Percentiles rank a stretch among this genome's conserved stretches.
phyloP scores from a whole-genome alignment of 2,329 filamentous ascomycete genomes.

The Cylindrodendrum hubeiense region DNA sequence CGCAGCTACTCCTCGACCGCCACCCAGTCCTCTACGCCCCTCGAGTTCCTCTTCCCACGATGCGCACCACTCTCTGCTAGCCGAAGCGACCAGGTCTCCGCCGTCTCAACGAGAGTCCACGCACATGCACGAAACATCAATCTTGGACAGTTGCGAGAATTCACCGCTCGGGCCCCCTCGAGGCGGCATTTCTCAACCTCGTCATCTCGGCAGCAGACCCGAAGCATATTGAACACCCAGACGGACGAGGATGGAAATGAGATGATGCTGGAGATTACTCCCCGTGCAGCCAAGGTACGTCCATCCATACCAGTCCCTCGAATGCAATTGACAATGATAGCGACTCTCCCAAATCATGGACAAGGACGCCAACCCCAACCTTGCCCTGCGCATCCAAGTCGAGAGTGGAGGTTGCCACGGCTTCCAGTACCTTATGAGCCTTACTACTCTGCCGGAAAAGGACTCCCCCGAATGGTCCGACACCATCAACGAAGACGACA shows the following conservation, averaged over 20 bases:
- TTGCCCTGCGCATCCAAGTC: slow-evolving; percentile 91
- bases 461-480: slow-evolving; percentile 50
- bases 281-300: slow-evolving; percentile 81
- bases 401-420: slow-evolving; percentile 96
- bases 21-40: slow-evolving; percentile 42
- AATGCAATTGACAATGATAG: slow-evolving; percentile 49
- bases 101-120: background rate
- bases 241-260: slow-evolving; percentile 86
- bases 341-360: slow-evolving; percentile 83
- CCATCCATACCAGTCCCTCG: rapidly evolving
- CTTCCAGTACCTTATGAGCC: slow-evolving; percentile 96
- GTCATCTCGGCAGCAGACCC: slow-evolving; percentile 55
- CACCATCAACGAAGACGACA: slow-evolving; percentile 79
- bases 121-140: background rate
- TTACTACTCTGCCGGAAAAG: slow-evolving; percentile 71
- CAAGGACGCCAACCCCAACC: slow-evolving; percentile 78
- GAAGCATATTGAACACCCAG: slow-evolving; percentile 76
- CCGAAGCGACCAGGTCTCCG: slow-evolving; percentile 6
- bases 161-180: slow-evolving; percentile 12
- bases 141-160: slow-evolving; percentile 6
- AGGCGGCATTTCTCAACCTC: slow-evolving; percentile 55
- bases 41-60: slow-evolving; percentile 57
- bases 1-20: slow-evolving; percentile 48
- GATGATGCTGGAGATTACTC: slow-evolving; percentile 86
- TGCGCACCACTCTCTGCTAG: slow-evolving; percentile 30